phyloP scores from a whole-genome alignment of 2,329 filamentous ascomycete genomes.

The Pseudogymnoascus sp. region DNA sequence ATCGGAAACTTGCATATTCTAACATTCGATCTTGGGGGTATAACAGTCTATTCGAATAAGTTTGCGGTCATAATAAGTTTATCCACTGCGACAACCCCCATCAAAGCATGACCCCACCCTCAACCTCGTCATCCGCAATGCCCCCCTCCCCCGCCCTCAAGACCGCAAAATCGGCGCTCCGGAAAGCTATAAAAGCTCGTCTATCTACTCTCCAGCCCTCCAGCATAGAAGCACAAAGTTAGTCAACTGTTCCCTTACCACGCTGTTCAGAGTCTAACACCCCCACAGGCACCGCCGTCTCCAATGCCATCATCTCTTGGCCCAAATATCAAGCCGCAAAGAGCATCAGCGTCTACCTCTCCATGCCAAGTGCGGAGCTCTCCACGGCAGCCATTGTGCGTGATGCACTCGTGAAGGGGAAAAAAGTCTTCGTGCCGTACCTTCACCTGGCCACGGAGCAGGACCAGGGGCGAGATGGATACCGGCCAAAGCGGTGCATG shows the following conservation, averaged over 20 bases:
- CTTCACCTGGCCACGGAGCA: slow-evolving; percentile 56
- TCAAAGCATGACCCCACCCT: background rate
- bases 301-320: background rate
- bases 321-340: slow-evolving; percentile 59
- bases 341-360: slow-evolving; percentile 79
- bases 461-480: slow-evolving; percentile 19
- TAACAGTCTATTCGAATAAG: background rate
- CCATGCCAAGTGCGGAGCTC: slow-evolving; percentile 84
- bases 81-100: background rate
- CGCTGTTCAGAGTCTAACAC: background rate
- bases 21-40: background rate
- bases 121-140: background rate
- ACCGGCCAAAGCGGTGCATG: slow-evolving; percentile 65
- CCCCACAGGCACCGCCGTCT: background rate
- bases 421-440: slow-evolving; percentile 87
- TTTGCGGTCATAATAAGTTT: background rate
- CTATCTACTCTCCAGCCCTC: background rate
- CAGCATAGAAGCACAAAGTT: slow-evolving; percentile 1
- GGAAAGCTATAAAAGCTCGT: background rate
- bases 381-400: slow-evolving; percentile 76
- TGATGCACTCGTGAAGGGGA: slow-evolving; percentile 69
- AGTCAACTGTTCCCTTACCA: background rate
- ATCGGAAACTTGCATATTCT: background rate
- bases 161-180: slow-evolving; percentile 1
- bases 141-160: background rate